These are phyloP conservation scores for Geotrichum macrosporum DNA, from an alignment of 1,139 yeast species.

Conservation along the genomic window DNA sequence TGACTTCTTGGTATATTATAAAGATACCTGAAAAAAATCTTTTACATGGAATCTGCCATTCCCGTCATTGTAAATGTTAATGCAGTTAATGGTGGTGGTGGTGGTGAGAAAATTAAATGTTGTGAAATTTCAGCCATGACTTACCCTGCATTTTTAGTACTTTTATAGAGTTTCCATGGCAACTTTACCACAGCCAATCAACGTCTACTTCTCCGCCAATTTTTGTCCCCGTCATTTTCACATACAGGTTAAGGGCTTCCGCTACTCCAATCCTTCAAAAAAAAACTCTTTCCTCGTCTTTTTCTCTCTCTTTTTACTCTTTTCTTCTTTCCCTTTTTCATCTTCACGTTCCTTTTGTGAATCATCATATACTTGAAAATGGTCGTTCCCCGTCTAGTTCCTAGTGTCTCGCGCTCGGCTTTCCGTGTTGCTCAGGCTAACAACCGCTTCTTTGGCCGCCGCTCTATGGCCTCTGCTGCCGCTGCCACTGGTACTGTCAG, in stretches of 20 bases:
- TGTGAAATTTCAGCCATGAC: not conserved
- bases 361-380: slow-evolving; percentile 29
- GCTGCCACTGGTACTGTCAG: slow-evolving; percentile 83
- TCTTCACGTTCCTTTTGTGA: slow-evolving; percentile 19
- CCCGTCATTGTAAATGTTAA: too few species aligned
- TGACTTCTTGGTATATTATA: too few species aligned
- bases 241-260: slow-evolving; percentile 19
- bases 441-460: slow-evolving; percentile 52
- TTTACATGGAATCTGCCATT: too few species aligned
- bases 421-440: slow-evolving; percentile 85
- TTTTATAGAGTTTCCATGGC: slow-evolving; percentile 11
- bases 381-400: slow-evolving; percentile 80
- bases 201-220: not conserved
- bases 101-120: too few species aligned
- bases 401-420: slow-evolving; percentile 86
- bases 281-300: slow-evolving; percentile 10
- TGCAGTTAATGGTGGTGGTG: too few species aligned
- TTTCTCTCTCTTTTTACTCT: slow-evolving; percentile 5
- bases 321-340: not conserved
- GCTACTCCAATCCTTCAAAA: not conserved
- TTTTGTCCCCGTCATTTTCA: not conserved
- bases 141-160: not conserved
- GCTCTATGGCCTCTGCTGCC: slow-evolving; percentile 87
- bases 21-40: too few species aligned
- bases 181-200: slow-evolving; percentile 8